These are phyloP conservation scores for Parastagonospora avenae DNA, from an alignment of 2,329 filamentous ascomycete genomes.

Conservation along the genomic window DNA sequence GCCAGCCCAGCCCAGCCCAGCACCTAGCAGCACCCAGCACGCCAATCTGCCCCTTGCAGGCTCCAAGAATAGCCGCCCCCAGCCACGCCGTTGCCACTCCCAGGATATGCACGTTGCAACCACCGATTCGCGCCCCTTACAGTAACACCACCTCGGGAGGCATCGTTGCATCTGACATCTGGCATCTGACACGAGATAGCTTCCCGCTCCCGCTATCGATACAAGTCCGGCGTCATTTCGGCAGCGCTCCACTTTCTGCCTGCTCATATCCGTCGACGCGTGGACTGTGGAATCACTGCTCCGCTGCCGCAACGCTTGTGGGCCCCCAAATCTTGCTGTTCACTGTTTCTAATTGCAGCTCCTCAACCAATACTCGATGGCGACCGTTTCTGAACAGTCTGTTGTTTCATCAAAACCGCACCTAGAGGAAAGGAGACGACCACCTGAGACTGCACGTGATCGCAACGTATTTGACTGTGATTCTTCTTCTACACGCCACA, in stretches of 20 bases:
- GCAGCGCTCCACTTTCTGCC: neutral
- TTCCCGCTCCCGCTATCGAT: neutral
- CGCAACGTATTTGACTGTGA: no score
- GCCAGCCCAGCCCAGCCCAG: neutral
- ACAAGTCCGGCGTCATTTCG: neutral
- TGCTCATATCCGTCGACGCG: slow-evolving; percentile 3
- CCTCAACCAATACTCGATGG: no score
- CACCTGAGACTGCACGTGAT: no score
- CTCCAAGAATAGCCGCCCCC: neutral
- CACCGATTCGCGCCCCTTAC: neutral
- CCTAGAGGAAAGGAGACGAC: no score
- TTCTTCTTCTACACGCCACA: no score
- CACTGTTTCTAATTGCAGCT: no score
- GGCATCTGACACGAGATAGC: neutral
- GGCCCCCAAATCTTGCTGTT: no score
- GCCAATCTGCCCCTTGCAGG: neutral
- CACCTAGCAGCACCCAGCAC: neutral
- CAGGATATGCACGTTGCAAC: neutral
- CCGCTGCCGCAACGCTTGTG: no score
- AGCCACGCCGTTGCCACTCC: neutral
- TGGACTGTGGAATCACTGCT: neutral
- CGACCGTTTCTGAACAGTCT: no score
- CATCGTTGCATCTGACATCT: neutral
- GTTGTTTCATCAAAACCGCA: no score
- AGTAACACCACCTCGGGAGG: no score